A percentile compares a stretch with the other conserved stretches of the same genome.
Evolutionary conservation across 257 asterid genomes (phyloP).

Genomic region (Verbena officinalis): DNA sequence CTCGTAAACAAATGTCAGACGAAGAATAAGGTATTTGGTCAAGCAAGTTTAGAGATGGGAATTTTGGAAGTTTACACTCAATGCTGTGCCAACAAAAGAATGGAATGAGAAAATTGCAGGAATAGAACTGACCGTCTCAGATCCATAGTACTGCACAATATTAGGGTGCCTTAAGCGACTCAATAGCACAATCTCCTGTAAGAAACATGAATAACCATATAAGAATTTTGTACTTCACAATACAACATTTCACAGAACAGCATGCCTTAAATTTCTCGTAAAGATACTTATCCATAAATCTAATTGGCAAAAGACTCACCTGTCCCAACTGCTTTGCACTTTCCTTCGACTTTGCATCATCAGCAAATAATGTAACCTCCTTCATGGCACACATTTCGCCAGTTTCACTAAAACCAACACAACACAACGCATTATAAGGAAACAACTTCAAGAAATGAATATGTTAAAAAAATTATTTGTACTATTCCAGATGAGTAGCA

Average conservation of each 20-base stretch:
- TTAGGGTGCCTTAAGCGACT: conserved; percentile 94
- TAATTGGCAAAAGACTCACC: conserved; percentile 50
- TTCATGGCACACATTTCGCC: conserved; percentile 99
- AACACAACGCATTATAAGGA: conserved; percentile 26
- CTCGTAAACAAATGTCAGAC: conserved; percentile 24
- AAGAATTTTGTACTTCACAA: conserved; percentile 24
- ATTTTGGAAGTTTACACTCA: conserved; percentile 18
- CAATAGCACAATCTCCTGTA: conserved; percentile 86
- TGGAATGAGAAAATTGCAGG: not conserved
- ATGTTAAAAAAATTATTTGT: not conserved
- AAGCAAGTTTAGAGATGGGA: conserved; percentile 16
- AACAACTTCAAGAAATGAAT: conserved; percentile 18
- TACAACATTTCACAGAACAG: not conserved
- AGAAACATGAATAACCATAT: conserved; percentile 29
- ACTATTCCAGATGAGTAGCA: not conserved
- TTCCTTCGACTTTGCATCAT: conserved; percentile 95
- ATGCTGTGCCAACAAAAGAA: conserved; percentile 1
- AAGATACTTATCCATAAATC: conserved; percentile 17
- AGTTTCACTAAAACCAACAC: conserved; percentile 64
- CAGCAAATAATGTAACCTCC: conserved; percentile 93
- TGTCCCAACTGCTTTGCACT: conserved; percentile 96
- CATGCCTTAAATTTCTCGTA: conserved; percentile 1
- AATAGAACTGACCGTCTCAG: conserved; percentile 75
- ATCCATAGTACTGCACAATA: conserved; percentile 93
- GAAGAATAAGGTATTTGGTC: conserved; percentile 18